Conservation (phyloP, 129 eudicot genomes). For the Flaveria linearis region DNA sequence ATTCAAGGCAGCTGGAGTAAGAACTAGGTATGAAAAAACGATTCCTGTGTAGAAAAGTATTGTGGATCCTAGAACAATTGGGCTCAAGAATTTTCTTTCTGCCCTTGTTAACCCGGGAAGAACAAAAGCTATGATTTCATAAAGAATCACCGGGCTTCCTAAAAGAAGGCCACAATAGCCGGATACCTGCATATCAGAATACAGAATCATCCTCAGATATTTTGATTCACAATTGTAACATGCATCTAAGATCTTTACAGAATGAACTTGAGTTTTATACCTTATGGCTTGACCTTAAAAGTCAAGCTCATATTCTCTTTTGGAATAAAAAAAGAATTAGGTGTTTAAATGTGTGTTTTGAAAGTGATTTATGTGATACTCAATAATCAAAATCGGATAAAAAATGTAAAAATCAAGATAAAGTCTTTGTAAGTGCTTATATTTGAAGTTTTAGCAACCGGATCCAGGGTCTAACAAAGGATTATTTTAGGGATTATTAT, state of each 20-base stretch:
- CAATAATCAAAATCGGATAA: too few relatives aligned
- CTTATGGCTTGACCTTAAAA: background rate
- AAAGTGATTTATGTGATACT: background rate
- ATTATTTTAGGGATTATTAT: too few relatives aligned
- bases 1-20: constrained; percentile 93
- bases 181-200: constrained; percentile 64
- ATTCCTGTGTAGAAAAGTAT: constrained; percentile 87
- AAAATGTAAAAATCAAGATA: too few relatives aligned
- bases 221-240: background rate
- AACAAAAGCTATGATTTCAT: constrained; percentile 92
- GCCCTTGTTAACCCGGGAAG: constrained; percentile 87
- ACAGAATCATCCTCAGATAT: background rate
- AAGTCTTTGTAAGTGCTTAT: background rate
- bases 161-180: constrained; percentile 95
- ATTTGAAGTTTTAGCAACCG: background rate
- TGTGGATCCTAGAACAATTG: constrained; percentile 89
- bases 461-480: too few relatives aligned
- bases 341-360: background rate
- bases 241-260: background rate
- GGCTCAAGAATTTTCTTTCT: constrained; percentile 82
- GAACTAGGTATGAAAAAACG: constrained; percentile 74
- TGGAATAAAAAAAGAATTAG: background rate
- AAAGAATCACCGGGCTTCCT: constrained; percentile 92
- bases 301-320: background rate
- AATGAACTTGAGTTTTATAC: background rate